These are phyloP conservation scores for Microdochium nivale DNA, from an alignment of 2,329 filamentous ascomycete genomes.

Conservation along the genomic window DNA sequence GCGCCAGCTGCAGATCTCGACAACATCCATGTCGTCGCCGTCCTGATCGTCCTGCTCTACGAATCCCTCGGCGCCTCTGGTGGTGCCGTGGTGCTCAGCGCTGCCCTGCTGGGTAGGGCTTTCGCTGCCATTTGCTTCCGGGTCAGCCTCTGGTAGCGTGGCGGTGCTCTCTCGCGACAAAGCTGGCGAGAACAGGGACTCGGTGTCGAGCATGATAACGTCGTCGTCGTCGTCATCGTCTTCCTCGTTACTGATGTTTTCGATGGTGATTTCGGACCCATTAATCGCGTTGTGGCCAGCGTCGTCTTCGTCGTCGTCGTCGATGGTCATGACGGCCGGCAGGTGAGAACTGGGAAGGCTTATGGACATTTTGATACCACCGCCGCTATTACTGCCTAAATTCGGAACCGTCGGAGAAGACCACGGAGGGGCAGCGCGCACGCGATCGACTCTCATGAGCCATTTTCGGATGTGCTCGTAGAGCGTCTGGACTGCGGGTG, in stretches of 20 bases:
- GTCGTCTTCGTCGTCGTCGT: neutral
- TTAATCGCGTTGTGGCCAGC: neutral
- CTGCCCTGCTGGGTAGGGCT: no score
- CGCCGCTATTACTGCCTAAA: no score
- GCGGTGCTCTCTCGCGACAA: neutral
- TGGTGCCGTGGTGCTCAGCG: neutral
- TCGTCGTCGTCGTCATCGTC: neutral
- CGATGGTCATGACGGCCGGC: no score
- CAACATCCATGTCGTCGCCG: neutral
- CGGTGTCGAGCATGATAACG: neutral
- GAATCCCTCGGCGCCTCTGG: no score
- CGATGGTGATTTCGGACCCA: neutral
- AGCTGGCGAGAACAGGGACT: neutral
- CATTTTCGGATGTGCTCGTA: conserved; percentile 34
- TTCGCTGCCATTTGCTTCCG: neutral
- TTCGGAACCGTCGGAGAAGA: no score
- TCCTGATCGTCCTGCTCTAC: neutral
- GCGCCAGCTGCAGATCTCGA: neutral
- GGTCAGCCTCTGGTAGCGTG: neutral
- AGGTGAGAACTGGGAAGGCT: no score
- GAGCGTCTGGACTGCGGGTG: conserved; percentile 38
- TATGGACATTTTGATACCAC: no score
- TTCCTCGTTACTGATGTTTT: neutral
- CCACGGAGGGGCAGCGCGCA: no score
- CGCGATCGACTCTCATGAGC: conserved; percentile 31